These are phyloP conservation scores for Glycine latifolia DNA, from an alignment of 306 rosid species.

Conservation along the genomic window DNA sequence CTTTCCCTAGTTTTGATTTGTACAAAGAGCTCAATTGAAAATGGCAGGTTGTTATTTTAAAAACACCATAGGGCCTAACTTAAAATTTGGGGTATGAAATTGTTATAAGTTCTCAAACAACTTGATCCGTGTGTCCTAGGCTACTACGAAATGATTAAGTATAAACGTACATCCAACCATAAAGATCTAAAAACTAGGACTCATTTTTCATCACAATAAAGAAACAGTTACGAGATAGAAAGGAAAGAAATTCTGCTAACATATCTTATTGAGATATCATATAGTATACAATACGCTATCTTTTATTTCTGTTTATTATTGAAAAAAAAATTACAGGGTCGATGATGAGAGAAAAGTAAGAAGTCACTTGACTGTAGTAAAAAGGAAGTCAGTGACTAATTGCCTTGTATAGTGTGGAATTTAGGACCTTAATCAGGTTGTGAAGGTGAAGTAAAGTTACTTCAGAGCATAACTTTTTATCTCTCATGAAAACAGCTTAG, in stretches of 20 bases:
- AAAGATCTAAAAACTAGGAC: neutral
- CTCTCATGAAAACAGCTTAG: conserved; percentile 9
- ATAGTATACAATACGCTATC: conserved; percentile 13
- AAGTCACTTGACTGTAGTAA: too few relatives aligned
- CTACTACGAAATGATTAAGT: neutral
- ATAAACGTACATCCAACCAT: conserved; percentile 2
- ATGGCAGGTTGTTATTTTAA: conserved; percentile 24
- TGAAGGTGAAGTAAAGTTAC: conserved; percentile 4
- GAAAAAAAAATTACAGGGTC: neutral
- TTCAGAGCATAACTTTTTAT: neutral
- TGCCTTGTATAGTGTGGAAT: conserved; percentile 15
- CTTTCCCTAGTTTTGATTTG: conserved; percentile 18
- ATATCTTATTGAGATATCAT: conserved; percentile 5
- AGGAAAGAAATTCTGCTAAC: conserved; percentile 20
- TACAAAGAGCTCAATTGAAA: conserved; percentile 33
- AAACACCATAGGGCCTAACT: conserved; percentile 24
- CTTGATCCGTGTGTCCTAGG: conserved; percentile 9
- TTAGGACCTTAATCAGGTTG: conserved; percentile 10
- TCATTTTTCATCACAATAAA: conserved; percentile 8
- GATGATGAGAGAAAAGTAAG: neutral
- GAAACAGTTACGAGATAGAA: conserved; percentile 10
- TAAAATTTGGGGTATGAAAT: conserved; percentile 10
- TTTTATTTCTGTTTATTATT: conserved; percentile 3
- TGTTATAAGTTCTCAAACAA: conserved; percentile 31
- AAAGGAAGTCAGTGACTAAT: neutral